Evolutionary conservation across 176 grass and related monocot species (phyloP).

Genomic region (Carex kokanica): DNA sequence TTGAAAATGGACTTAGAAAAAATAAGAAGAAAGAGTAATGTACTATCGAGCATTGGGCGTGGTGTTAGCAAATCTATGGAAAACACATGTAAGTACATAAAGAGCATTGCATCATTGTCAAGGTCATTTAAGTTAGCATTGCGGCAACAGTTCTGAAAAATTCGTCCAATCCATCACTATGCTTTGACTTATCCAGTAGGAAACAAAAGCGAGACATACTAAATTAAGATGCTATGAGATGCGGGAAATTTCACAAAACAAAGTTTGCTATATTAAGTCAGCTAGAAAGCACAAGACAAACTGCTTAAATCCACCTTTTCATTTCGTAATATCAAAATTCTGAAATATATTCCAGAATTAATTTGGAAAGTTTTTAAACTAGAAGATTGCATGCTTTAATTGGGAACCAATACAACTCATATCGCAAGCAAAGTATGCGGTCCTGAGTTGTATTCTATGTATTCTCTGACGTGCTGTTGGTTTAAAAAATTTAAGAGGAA

Average conservation of each 20-base stretch:
- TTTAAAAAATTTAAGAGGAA: background rate
- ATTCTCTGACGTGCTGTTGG: background rate
- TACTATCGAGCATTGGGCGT: background rate
- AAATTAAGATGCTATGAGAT: background rate
- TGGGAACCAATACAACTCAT: background rate
- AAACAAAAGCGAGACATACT: background rate
- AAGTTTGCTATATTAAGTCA: background rate
- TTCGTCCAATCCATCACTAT: background rate
- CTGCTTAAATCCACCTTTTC: background rate
- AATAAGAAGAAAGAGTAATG: background rate
- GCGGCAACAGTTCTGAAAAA: background rate
- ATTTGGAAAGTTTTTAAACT: background rate
- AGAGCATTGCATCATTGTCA: too few species aligned
- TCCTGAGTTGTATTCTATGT: background rate
- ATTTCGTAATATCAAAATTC: background rate
- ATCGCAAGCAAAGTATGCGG: background rate
- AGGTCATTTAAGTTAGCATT: too few species aligned
- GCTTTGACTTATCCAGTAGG: background rate
- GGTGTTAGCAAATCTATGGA: background rate
- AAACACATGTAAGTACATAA: background rate
- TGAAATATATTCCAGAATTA: background rate
- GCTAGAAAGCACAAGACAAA: background rate
- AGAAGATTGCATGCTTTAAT: background rate
- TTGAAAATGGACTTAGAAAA: background rate
- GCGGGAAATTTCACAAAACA: background rate